Conservation (phyloP, 106 monocot species). For the Hemerocallis citrina region DNA sequence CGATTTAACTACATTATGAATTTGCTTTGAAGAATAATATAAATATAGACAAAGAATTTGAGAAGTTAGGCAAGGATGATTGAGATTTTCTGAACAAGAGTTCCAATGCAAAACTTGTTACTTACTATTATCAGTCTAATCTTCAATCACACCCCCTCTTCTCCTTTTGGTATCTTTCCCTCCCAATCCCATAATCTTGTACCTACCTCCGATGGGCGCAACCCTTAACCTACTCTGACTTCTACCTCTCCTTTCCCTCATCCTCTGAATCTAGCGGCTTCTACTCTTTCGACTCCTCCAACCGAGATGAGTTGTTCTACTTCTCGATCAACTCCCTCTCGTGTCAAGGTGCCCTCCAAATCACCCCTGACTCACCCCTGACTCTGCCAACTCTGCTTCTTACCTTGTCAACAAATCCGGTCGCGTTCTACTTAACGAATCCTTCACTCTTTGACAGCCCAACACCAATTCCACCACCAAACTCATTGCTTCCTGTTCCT, state of each 20-base stretch:
- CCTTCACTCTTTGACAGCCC: conserved; percentile 34
- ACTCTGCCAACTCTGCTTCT: conserved; percentile 9
- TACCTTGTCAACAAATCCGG: conserved; percentile 45
- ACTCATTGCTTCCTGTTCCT: conserved; percentile 51
- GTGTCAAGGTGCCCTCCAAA: conserved; percentile 28
- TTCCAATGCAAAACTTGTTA: too few relatives aligned
- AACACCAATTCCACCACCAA: not conserved
- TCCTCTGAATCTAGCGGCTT: too few relatives aligned
- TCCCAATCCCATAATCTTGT: too few relatives aligned
- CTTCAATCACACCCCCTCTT: too few relatives aligned
- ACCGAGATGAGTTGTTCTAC: conserved; percentile 1
- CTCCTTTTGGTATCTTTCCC: too few relatives aligned
- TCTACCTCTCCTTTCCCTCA: not conserved
- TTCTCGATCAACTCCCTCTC: not conserved
- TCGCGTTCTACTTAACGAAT: conserved; percentile 15
- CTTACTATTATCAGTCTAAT: too few relatives aligned
- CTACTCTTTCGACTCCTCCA: conserved; percentile 12
- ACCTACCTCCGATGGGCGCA: not conserved
- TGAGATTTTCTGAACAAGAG: too few relatives aligned
- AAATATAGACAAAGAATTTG: too few relatives aligned
- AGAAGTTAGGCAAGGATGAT: too few relatives aligned
- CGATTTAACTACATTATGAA: too few relatives aligned
- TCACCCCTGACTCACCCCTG: too few relatives aligned
- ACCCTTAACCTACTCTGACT: not conserved
- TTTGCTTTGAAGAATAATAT: too few relatives aligned